Percentiles rank a stretch among this genome's conserved stretches.
Conservation (phyloP, 2,329 filamentous ascomycete genomes). For the Zymoseptoria tritici region DNA sequence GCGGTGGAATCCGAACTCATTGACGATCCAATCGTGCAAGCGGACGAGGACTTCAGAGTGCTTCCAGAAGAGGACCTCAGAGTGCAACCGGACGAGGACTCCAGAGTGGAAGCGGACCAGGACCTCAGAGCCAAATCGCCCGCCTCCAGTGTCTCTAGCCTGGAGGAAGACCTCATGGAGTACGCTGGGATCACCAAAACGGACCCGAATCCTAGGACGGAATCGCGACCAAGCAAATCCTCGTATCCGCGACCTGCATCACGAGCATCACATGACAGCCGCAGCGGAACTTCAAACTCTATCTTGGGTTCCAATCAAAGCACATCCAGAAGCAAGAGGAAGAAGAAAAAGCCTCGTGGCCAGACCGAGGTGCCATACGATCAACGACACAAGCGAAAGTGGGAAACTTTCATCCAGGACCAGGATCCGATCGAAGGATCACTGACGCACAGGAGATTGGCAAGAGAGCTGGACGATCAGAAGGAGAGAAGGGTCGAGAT, state of each 20-base stretch:
- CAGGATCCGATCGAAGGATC: constrained; percentile 29
- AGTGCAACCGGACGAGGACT: not conserved
- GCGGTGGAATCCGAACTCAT: not conserved
- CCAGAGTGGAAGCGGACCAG: not conserved
- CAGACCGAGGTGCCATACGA: constrained; percentile 24
- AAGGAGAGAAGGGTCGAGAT: constrained; percentile 36
- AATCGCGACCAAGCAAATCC: not conserved
- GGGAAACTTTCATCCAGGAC: constrained; percentile 31
- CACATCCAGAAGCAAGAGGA: constrained; percentile 5
- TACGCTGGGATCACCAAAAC: constrained; percentile 8
- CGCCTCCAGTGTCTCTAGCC: constrained; percentile 20
- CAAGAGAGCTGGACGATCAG: constrained; percentile 38
- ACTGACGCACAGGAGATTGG: constrained; percentile 39
- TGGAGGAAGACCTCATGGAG: constrained; percentile 19
- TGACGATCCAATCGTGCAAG: not conserved
- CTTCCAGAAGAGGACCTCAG: too few species aligned
- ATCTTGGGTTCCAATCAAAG: not conserved
- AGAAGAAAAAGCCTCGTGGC: constrained; percentile 2
- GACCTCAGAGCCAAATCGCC: constrained; percentile 9
- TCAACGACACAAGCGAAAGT: constrained; percentile 29
- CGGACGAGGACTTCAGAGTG: not conserved
- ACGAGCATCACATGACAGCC: constrained; percentile 11
- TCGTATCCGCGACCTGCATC: not conserved
- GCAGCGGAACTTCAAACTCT: constrained; percentile 15
- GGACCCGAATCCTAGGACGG: not conserved